Base-by-base conservation (phyloP, 2,329 filamentous ascomycete genomes). In the Pseudogymnoascus sp. region DNA sequence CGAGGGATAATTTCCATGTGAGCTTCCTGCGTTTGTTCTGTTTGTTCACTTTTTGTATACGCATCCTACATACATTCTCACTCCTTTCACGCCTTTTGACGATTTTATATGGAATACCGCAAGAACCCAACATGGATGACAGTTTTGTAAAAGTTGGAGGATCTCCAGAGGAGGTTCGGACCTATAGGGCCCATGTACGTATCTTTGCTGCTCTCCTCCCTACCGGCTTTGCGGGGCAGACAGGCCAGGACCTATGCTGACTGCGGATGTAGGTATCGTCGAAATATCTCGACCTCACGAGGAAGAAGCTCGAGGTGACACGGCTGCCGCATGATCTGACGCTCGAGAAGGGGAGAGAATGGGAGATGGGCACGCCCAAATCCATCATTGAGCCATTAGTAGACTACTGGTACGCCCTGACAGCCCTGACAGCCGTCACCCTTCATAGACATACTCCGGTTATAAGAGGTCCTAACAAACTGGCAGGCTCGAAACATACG, bases 251-350 rank as follows among this genome's bases (percentile, higher is more conserved):
- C 47, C 4, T 57, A 61, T 38, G 11, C 59, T 61, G 9, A 61
- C 59, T 26, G 26, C 23, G 35, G 63, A 38, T 19, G 36, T 40
- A 88, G 86, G 82, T 89, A 15, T 88, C 86, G 2, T 83, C 81
- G 63, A 84, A 82, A 69, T 89, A 89, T 72, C 78, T 90, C 1
- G 82, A 88, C 53, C 78, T 89, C 65, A 90, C 87, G 5, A 81
- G 78, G 70, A 82, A 84, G 72, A 90, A 90, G 73, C 78, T 90
- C 9, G 84, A 88, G 69, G 78, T 89, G 53, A 86, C 85, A 21
- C 78, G 87, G 64, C 74, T 89, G 31, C 87, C 87, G 42, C 83
- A 85, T 68, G 85, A 88, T 68, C 70, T 79, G 2, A 74, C 77
- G 7, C 72, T 80, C 8, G 76, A 80, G 1, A 78, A 76, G 64